Conservation (phyloP, 805 yeast species). For the Metschnikowia kofuensis region DNA sequence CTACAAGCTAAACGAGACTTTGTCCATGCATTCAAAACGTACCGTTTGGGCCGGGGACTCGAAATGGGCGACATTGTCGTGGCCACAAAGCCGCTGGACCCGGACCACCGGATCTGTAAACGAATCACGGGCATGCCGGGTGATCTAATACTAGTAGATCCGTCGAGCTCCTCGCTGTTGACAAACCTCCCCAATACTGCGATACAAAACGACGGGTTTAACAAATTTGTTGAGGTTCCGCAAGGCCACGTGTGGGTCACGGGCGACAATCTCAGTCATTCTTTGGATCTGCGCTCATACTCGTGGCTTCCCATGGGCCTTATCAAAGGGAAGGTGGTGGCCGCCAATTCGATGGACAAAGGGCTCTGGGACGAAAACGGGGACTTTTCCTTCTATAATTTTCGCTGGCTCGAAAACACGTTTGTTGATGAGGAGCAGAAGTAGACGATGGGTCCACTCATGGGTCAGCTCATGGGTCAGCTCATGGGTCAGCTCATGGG, state of each 20-base stretch:
- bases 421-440: conserved; percentile 36
- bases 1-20: conserved; percentile 70
- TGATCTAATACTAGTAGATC: conserved; percentile 78
- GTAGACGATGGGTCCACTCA: background rate
- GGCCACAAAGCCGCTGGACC: conserved; percentile 86
- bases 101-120: conserved; percentile 82
- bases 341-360: conserved; percentile 54
- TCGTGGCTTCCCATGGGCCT: conserved; percentile 88
- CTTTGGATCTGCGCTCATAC: conserved; percentile 86
- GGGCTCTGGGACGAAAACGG: conserved; percentile 39
- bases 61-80: conserved; percentile 85
- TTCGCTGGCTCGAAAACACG: conserved; percentile 53
- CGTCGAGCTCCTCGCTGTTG: conserved; percentile 53
- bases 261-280: conserved; percentile 87
- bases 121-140: conserved; percentile 97
- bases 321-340: conserved; percentile 81
- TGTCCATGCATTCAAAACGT: conserved; percentile 69
- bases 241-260: conserved; percentile 97
- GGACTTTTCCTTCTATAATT: conserved; percentile 43
- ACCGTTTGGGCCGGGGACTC: conserved; percentile 61
- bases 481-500: no score
- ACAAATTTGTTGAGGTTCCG: conserved; percentile 73
- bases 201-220: conserved; percentile 38
- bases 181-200: conserved; percentile 29
- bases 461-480: no score